Conservation (phyloP, 2,329 filamentous ascomycete species). For the Alternaria postmessia region DNA sequence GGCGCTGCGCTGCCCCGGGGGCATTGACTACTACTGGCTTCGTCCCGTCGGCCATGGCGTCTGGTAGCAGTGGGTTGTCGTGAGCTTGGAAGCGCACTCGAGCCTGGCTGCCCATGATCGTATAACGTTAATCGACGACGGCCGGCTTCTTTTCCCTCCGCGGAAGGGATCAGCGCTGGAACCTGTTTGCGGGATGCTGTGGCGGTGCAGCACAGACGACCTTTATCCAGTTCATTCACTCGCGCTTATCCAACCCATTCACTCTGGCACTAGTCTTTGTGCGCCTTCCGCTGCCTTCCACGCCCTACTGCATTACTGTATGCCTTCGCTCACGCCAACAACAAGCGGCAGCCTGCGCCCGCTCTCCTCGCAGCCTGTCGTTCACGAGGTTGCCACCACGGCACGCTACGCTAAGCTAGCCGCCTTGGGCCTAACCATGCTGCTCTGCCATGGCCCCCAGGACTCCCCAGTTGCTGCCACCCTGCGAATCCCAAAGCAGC, state of each 20-base stretch:
- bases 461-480: not conserved
- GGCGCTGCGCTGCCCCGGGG: constrained; percentile 25
- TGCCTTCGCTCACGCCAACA: not conserved
- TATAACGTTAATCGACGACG: constrained; percentile 7
- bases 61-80: constrained; percentile 21
- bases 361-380: not conserved
- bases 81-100: constrained; percentile 38
- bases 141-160: constrained; percentile 3
- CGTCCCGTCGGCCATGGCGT: constrained; percentile 36
- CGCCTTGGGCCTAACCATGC: not conserved
- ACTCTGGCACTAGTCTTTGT: too few species aligned
- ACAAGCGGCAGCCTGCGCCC: not conserved
- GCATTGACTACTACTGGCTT: constrained; percentile 44
- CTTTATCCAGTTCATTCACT: too few species aligned
- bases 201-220: constrained; percentile 14
- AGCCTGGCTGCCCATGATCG: constrained; percentile 36
- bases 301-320: not conserved
- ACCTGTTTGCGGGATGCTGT: constrained; percentile 18
- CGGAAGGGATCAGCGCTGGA: constrained; percentile 21
- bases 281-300: not conserved
- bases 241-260: not conserved
- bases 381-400: not conserved
- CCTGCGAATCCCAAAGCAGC: not conserved
- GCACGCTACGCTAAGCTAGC: not conserved
- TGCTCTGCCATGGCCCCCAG: not conserved